Evolutionary conservation across 2,329 filamentous ascomycete species (phyloP).

Genomic region (Penicillium occitanis): DNA sequence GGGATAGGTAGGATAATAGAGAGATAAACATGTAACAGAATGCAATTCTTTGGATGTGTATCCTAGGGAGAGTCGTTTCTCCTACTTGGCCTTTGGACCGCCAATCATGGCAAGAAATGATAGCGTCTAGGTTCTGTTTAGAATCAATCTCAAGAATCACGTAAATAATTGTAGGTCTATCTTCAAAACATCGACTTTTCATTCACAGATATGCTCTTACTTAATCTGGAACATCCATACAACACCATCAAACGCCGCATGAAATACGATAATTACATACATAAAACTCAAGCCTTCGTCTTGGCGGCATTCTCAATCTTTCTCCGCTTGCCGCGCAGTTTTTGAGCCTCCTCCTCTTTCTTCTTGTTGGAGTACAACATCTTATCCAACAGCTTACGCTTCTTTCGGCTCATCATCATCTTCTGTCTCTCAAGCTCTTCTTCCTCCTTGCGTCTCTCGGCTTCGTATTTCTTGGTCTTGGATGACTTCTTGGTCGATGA

Average conservation of each 20-base stretch:
- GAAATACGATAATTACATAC: constrained; percentile 6
- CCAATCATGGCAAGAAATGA: not conserved
- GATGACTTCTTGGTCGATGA: constrained; percentile 63
- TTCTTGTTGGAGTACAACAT: constrained; percentile 96
- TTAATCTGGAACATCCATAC: constrained; percentile 8
- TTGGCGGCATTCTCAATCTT: constrained; percentile 68
- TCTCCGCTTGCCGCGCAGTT: constrained; percentile 83
- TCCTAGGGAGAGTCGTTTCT: too few species aligned
- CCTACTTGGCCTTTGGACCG: not conserved
- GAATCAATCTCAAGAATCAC: not conserved
- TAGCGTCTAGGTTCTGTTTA: not conserved
- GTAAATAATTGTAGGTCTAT: not conserved
- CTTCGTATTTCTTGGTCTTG: constrained; percentile 67
- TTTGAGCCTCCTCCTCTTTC: constrained; percentile 86
- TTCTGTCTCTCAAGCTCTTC: constrained; percentile 91
- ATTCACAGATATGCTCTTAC: constrained; percentile 10
- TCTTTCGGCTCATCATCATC: constrained; percentile 98
- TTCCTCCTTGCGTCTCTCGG: constrained; percentile 65
- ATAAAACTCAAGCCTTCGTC: constrained; percentile 27
- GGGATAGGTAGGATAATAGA: not conserved
- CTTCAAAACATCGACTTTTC: constrained; percentile 6
- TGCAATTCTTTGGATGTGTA: too few species aligned
- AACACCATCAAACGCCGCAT: constrained; percentile 16
- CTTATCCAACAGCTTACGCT: constrained; percentile 95
- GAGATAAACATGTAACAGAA: not conserved